Percentiles rank a stretch among this genome's conserved stretches.
These are phyloP conservation scores for Trichothecium sympodiale DNA, from an alignment of 2,329 filamentous ascomycete species.

Conservation along the genomic window DNA sequence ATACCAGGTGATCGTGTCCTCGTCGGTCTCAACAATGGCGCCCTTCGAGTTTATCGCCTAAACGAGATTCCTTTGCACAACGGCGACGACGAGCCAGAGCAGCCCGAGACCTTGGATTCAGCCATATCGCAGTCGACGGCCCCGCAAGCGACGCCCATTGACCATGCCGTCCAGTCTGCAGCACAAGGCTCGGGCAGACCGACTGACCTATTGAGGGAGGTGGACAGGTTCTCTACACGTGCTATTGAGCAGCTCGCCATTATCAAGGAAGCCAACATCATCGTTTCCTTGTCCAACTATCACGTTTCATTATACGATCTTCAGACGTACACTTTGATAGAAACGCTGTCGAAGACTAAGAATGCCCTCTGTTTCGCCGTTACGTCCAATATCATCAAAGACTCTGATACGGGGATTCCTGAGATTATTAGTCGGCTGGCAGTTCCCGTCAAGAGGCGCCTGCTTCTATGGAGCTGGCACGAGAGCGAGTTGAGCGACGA, in stretches of 20 bases:
- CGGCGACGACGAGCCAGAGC: slow-evolving; percentile 17
- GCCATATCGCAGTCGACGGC: slow-evolving; percentile 10
- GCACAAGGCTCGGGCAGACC: slow-evolving; percentile 34
- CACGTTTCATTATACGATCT: slow-evolving; percentile 85
- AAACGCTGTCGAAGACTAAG: slow-evolving; percentile 70
- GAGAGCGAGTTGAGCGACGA: slow-evolving; percentile 75
- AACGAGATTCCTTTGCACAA: slow-evolving; percentile 48
- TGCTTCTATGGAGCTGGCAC: slow-evolving; percentile 91
- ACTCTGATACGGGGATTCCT: slow-evolving; percentile 74
- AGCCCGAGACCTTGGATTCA: slow-evolving; percentile 1
- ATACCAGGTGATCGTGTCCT: slow-evolving; percentile 71
- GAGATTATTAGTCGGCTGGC: slow-evolving; percentile 87
- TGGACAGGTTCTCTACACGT: slow-evolving; percentile 86
- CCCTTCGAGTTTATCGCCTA: slow-evolving; percentile 80
- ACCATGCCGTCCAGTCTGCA: slow-evolving; percentile 11
- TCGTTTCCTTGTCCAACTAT: slow-evolving; percentile 84
- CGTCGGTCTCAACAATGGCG: slow-evolving; percentile 83
- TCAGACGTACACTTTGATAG: slow-evolving; percentile 70
- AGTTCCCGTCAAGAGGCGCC: slow-evolving; percentile 82
- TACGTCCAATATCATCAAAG: slow-evolving; percentile 90
- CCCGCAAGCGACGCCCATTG: slow-evolving; percentile 15
- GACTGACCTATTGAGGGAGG: slow-evolving; percentile 78
- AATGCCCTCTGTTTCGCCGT: slow-evolving; percentile 86
- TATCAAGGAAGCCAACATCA: slow-evolving; percentile 86
- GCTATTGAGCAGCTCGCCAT: slow-evolving; percentile 89